Evolutionary conservation across 306 rosid genomes (phyloP), one percentile per base, ranked within the genome.

Genomic region (Fragaria nilgerrensis): DNA sequence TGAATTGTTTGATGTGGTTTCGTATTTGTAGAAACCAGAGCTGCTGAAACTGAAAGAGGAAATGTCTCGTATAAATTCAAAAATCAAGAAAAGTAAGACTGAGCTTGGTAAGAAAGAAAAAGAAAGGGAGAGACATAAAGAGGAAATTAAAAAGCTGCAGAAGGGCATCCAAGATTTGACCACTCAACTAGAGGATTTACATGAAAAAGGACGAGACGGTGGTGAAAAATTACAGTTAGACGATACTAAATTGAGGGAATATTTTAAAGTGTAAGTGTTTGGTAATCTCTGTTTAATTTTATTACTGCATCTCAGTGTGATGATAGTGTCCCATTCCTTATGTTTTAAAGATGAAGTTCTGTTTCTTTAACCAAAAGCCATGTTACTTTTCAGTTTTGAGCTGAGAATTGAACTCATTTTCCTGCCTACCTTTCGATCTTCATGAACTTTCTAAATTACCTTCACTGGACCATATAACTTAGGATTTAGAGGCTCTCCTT

Each of bases 21-120:
- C 25, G 71, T 73, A 65, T 84, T 75, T 80, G 78, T 93, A 96
- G 99, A 97, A 96, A 93, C 99, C 99, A 23, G 96, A 89, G 82
- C 98, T 92, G 81, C 86, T 91, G 72, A 96, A 96, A 82, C 83
- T 92, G 85, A 92, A 93, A 85, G 98, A 96, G 90, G 99, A 96
- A 84, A 88, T 88, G 89, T 78, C 89, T 79, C 99, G 98, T 55
- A 91, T 96, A 83, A 89, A 73, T 84, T 82, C 93, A 58, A 96
- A 96, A 91, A 92, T 89, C 20, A 91, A 90, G 81, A 92, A 86
- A 84, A 87, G 84, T 75, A 86, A 73, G 82, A 89, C 89, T 77
- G 98, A 96, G 77, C 94, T 92, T 77, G 94, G 79, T 19, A 89
- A 75, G 71, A 96, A 87, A 84, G 87, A 48, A 63, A 89, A 86